These are phyloP conservation scores for Xylaria sp. DNA, from an alignment of 2,329 filamentous ascomycete species.

Conservation along the genomic window DNA sequence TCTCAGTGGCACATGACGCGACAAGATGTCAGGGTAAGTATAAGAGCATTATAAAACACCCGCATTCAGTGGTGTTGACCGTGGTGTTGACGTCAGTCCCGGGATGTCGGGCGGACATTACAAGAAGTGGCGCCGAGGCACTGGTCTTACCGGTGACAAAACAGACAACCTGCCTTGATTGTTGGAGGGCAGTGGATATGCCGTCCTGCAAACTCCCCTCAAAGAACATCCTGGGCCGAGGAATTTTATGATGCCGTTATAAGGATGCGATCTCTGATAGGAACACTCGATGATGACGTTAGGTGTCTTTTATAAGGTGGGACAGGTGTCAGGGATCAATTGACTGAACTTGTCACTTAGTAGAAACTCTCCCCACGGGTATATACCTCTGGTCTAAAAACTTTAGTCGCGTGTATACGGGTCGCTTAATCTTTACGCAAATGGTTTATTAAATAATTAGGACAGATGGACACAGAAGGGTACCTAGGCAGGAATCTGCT, in stretches of 20 bases:
- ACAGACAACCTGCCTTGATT: slow-evolving; percentile 80
- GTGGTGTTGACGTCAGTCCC: neutral
- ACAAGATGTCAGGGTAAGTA: neutral
- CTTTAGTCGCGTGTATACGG: too few relatives aligned
- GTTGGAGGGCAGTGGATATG: slow-evolving; percentile 74
- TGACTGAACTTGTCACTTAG: too few relatives aligned
- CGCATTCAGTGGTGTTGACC: too few relatives aligned
- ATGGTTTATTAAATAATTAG: neutral
- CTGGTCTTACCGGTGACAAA: slow-evolving; percentile 73
- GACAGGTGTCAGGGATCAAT: neutral
- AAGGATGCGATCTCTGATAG: neutral
- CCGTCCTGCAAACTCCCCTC: slow-evolving; percentile 79
- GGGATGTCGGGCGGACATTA: neutral
- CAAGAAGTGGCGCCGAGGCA: neutral
- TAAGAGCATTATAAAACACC: neutral
- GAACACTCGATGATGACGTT: neutral
- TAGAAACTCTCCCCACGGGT: neutral
- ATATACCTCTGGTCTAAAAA: neutral
- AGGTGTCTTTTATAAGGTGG: slow-evolving; percentile 18
- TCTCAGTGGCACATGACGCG: too few relatives aligned
- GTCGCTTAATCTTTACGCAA: too few relatives aligned
- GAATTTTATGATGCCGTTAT: slow-evolving; percentile 13
- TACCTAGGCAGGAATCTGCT: neutral
- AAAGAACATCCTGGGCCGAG: slow-evolving; percentile 72
- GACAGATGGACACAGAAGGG: neutral